These are phyloP conservation scores for Pelargonium citronellum DNA, from an alignment of 441 rosid genomes.

Conservation along the genomic window DNA sequence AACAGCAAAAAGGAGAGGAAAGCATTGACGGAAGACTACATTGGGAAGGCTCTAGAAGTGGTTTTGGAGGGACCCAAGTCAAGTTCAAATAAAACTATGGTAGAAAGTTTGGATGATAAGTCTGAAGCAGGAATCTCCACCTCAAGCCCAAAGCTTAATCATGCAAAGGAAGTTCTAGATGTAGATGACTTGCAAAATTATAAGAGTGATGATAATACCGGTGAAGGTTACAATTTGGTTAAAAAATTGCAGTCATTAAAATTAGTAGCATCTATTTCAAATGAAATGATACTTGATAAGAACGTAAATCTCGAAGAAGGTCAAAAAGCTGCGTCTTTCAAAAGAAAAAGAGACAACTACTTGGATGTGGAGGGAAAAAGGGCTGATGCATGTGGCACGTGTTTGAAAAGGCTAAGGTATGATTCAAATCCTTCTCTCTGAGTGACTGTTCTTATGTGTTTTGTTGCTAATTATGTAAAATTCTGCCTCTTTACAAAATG, in stretches of 20 bases:
- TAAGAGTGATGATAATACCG: conserved; percentile 16
- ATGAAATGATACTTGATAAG: conserved; percentile 16
- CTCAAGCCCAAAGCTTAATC: conserved; percentile 14
- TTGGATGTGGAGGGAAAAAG: conserved; percentile 23
- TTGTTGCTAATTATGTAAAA: not conserved
- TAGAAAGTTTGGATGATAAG: not conserved
- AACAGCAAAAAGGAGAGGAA: conserved; percentile 9
- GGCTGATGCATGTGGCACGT: conserved; percentile 25
- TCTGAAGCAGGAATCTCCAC: conserved; percentile 11
- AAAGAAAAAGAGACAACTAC: conserved; percentile 32
- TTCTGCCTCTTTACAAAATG: not conserved
- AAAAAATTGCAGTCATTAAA: conserved; percentile 22
- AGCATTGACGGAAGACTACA: conserved; percentile 14
- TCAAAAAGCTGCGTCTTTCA: conserved; percentile 21
- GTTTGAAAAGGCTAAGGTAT: conserved; percentile 49
- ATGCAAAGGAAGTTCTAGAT: conserved; percentile 18
- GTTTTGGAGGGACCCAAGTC: no score
- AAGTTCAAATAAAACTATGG: no score
- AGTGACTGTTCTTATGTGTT: conserved; percentile 1
- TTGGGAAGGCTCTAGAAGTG: not conserved
- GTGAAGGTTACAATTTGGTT: conserved; percentile 16
- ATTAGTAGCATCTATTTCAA: conserved; percentile 16
- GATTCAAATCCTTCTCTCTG: conserved; percentile 9
- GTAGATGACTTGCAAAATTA: conserved; percentile 26
- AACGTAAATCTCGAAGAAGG: conserved; percentile 25